A percentile compares a stretch with the other conserved stretches of the same genome.
Evolutionary conservation across 2,329 filamentous ascomycete species (phyloP).

Genomic region (Septoria linicola): DNA sequence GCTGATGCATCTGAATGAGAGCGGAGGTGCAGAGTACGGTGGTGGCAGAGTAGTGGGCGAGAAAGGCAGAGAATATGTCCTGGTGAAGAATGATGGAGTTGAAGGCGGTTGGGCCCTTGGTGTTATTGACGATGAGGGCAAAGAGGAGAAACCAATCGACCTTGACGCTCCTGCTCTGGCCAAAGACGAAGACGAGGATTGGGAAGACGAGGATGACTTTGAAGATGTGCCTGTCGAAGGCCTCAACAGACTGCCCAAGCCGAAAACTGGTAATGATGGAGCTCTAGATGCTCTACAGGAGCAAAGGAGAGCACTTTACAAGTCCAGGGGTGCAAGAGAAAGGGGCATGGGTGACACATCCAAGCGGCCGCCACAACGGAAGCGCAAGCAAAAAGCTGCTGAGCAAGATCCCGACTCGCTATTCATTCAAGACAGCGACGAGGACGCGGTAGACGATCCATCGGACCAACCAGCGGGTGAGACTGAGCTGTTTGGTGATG

Average conservation of each 20-base stretch:
- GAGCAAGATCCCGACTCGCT: slow-evolving; percentile 51
- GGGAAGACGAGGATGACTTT: slow-evolving; percentile 70
- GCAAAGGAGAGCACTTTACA: slow-evolving; percentile 50
- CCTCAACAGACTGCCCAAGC: slow-evolving; percentile 76
- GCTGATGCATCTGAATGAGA: slow-evolving; percentile 88
- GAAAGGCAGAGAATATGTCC: slow-evolving; percentile 86
- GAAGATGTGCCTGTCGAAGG: slow-evolving; percentile 93
- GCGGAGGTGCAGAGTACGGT: slow-evolving; percentile 68
- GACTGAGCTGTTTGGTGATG: slow-evolving; percentile 60
- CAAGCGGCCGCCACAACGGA: slow-evolving; percentile 11
- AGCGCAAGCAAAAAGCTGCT: slow-evolving; percentile 21
- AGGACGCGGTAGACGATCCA: slow-evolving; percentile 38
- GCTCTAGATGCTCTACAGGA: slow-evolving; percentile 39
- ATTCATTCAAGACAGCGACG: slow-evolving; percentile 52
- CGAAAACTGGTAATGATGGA: slow-evolving; percentile 36
- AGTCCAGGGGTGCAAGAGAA: slow-evolving; percentile 38
- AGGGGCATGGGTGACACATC: slow-evolving; percentile 12
- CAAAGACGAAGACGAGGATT: slow-evolving; percentile 53
- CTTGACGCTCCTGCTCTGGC: slow-evolving; percentile 65
- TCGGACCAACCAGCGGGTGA: slow-evolving; percentile 46
- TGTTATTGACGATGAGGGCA: slow-evolving; percentile 82
- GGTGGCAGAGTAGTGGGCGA: slow-evolving; percentile 75
- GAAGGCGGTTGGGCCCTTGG: slow-evolving; percentile 96
- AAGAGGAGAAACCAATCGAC: slow-evolving; percentile 86
- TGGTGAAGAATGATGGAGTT: slow-evolving; percentile 92